phyloP scores from a whole-genome alignment of 805 yeast genomes.

The Brettanomyces bruxellensis region DNA sequence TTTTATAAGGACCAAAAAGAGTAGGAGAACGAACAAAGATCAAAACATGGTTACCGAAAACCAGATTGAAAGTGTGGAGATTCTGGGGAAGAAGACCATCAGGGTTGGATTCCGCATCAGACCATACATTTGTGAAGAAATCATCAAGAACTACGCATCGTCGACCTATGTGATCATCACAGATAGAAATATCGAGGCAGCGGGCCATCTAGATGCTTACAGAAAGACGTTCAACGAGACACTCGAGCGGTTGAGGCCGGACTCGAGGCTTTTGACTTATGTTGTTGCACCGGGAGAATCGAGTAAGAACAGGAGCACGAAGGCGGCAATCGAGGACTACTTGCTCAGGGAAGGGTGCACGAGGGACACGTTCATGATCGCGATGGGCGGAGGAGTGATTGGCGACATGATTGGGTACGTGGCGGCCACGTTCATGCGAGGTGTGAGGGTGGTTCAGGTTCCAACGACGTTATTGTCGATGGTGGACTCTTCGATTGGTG shows the following conservation, averaged over 20 bases:
- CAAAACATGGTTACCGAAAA: slow-evolving; percentile 2
- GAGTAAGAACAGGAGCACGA: slow-evolving; percentile 78
- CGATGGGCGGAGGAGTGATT: slow-evolving; percentile 97
- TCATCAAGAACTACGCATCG: slow-evolving; percentile 54
- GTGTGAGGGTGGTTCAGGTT: slow-evolving; percentile 85
- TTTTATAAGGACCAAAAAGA: too few species aligned
- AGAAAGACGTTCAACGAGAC: slow-evolving; percentile 31
- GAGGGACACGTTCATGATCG: slow-evolving; percentile 88
- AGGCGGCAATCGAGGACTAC: slow-evolving; percentile 89
- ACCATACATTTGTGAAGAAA: slow-evolving; percentile 62
- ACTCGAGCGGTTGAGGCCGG: slow-evolving; percentile 31
- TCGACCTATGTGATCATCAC: slow-evolving; percentile 91
- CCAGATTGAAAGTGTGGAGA: slow-evolving; percentile 46
- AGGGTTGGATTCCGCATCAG: slow-evolving; percentile 84
- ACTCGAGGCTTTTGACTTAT: slow-evolving; percentile 62
- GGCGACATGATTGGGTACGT: slow-evolving; percentile 99
- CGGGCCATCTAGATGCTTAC: slow-evolving; percentile 50
- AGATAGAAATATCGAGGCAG: slow-evolving; percentile 66
- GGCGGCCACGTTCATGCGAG: slow-evolving; percentile 99
- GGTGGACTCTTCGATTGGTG: slow-evolving; percentile 98
- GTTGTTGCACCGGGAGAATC: slow-evolving; percentile 89
- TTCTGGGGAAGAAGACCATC: slow-evolving; percentile 75
- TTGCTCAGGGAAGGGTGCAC: slow-evolving; percentile 80
- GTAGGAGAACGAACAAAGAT: too few species aligned
- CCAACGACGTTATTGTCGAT: slow-evolving; percentile 92